phyloP scores from a whole-genome alignment of 306 rosid species.

The Nissolia schottii region DNA sequence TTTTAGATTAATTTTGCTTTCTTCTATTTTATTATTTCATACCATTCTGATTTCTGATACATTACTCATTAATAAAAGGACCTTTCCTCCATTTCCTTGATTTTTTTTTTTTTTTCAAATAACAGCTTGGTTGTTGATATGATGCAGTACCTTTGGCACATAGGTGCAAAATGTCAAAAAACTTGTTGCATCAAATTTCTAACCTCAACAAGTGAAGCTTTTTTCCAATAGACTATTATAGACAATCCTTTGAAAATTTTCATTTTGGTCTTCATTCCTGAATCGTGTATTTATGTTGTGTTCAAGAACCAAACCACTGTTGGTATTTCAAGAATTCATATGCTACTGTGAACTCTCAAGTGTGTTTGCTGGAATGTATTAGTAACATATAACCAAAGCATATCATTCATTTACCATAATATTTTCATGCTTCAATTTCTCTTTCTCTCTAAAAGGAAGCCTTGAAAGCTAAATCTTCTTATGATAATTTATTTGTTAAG shows the following conservation, averaged over 20 bases:
- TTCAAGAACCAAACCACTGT: not conserved
- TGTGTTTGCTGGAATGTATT: not conserved
- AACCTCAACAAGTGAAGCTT: not conserved
- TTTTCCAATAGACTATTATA: not conserved
- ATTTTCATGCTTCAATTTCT: not conserved
- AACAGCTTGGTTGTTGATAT: not conserved
- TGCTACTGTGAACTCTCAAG: not conserved
- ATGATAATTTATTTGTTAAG: not conserved
- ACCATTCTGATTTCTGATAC: not conserved
- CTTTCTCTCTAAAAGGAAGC: not conserved
- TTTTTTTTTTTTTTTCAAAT: slow-evolving; percentile 1
- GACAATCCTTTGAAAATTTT: not conserved
- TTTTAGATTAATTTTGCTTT: not conserved
- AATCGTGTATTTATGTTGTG: not conserved
- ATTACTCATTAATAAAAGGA: not conserved
- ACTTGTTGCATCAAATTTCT: not conserved
- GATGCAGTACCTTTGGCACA: not conserved
- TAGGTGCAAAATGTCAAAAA: not conserved
- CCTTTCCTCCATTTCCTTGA: not conserved
- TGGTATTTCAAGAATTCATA: not conserved
- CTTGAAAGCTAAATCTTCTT: not conserved
- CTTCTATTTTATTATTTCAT: not conserved
- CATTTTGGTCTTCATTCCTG: not conserved
- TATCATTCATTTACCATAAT: not conserved
- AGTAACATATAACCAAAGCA: not conserved